Conservation (phyloP, 1,139 yeast species). For the Scheffersomyces segobiensis region DNA sequence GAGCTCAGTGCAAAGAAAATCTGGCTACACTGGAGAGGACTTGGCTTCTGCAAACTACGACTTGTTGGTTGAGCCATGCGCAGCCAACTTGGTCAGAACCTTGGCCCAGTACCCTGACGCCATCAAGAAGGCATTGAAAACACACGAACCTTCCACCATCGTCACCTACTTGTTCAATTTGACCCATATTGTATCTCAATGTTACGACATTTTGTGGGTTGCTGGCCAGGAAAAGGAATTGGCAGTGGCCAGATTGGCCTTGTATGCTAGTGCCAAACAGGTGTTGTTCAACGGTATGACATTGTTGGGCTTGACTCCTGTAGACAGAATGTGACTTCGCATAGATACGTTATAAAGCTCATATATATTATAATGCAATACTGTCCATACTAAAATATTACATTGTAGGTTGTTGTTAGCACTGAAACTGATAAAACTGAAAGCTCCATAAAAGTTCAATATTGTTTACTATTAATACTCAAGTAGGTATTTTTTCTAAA, state of each 20-base stretch:
- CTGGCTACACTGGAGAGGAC: slow-evolving; percentile 50
- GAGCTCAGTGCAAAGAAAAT: slow-evolving; percentile 90
- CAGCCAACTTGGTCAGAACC: slow-evolving; percentile 69
- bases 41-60: slow-evolving; percentile 63
- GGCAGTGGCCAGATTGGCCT: slow-evolving; percentile 90
- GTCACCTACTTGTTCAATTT: slow-evolving; percentile 92
- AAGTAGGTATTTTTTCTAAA: too few relatives aligned
- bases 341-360: not conserved
- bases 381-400: not conserved
- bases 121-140: slow-evolving; percentile 78
- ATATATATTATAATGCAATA: too few relatives aligned
- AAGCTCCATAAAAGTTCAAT: not conserved
- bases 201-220: slow-evolving; percentile 96
- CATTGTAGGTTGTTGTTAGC: too few relatives aligned
- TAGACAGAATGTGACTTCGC: slow-evolving; percentile 79
- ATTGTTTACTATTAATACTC: too few relatives aligned
- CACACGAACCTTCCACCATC: slow-evolving; percentile 89
- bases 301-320: slow-evolving; percentile 92
- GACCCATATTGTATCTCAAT: slow-evolving; percentile 91
- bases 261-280: slow-evolving; percentile 88
- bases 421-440: not conserved
- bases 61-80: slow-evolving; percentile 75
- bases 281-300: slow-evolving; percentile 90
- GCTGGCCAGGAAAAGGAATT: slow-evolving; percentile 91
- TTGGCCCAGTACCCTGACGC: slow-evolving; percentile 93